These are phyloP conservation scores for Podaxis sp. DNA, from an alignment of 768 basidiomycete species.

Conservation along the genomic window DNA sequence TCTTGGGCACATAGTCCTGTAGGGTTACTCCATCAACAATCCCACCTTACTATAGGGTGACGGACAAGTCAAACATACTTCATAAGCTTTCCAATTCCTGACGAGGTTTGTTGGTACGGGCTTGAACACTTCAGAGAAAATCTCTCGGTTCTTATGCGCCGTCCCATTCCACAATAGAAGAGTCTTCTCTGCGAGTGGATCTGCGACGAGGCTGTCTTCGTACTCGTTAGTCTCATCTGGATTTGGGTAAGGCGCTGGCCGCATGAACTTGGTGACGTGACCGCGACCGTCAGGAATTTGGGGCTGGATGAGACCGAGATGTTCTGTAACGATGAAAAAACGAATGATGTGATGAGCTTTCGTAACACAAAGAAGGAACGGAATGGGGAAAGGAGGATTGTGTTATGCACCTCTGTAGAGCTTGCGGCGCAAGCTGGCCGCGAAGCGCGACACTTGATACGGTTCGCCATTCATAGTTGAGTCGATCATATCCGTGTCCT, in stretches of 20 bases:
- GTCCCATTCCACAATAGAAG: slow-evolving; percentile 60
- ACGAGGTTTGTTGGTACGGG: slow-evolving; percentile 85
- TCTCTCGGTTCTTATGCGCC: slow-evolving; percentile 74
- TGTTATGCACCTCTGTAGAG: slow-evolving; percentile 66
- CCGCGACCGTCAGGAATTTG: slow-evolving; percentile 40
- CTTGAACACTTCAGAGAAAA: slow-evolving; percentile 84
- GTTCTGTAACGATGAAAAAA: slow-evolving; percentile 43
- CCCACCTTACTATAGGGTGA: background rate
- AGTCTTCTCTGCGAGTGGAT: slow-evolving; percentile 68
- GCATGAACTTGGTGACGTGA: slow-evolving; percentile 61
- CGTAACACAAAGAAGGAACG: background rate
- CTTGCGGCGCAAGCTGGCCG: slow-evolving; percentile 76
- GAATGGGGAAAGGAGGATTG: background rate
- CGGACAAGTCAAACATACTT: slow-evolving; percentile 37
- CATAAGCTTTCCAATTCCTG: slow-evolving; percentile 73
- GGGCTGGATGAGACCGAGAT: slow-evolving; percentile 80
- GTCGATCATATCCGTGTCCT: slow-evolving; percentile 76
- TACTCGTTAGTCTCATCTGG: slow-evolving; percentile 54
- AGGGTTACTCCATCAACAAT: background rate
- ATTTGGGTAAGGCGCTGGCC: slow-evolving; percentile 67
- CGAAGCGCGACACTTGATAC: slow-evolving; percentile 74
- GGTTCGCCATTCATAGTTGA: slow-evolving; percentile 75
- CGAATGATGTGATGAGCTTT: slow-evolving; percentile 4
- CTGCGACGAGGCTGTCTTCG: slow-evolving; percentile 68
- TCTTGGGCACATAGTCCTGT: slow-evolving; percentile 74